Conservation (phyloP, 2,329 filamentous ascomycete species). For the Fusarium torulosum region DNA sequence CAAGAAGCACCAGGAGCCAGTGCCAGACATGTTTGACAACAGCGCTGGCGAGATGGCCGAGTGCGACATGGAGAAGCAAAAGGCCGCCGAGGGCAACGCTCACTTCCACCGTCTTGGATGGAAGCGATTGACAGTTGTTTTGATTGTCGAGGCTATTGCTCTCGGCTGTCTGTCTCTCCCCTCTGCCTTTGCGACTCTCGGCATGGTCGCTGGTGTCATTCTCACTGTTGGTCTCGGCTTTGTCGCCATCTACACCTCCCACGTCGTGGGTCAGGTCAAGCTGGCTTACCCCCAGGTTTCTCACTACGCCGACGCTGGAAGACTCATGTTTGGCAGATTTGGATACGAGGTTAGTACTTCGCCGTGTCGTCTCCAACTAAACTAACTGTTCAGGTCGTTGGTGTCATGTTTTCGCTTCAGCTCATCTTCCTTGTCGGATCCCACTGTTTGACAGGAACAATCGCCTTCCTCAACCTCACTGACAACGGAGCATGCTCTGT, state of each 20-base stretch:
- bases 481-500: slow-evolving; percentile 63
- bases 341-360: slow-evolving; percentile 63
- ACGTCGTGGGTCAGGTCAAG: slow-evolving; percentile 63
- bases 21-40: slow-evolving; percentile 47
- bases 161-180: slow-evolving; percentile 66
- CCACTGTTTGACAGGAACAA: slow-evolving; percentile 77
- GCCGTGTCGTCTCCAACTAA: not conserved
- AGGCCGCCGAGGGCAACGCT: slow-evolving; percentile 59
- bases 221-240: slow-evolving; percentile 58
- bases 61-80: slow-evolving; percentile 61
- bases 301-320: slow-evolving; percentile 76
- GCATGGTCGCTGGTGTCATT: slow-evolving; percentile 65
- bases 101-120: slow-evolving; percentile 67
- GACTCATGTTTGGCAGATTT: slow-evolving; percentile 69
- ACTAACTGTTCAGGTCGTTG: slow-evolving; percentile 59
- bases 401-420: slow-evolving; percentile 71
- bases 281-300: slow-evolving; percentile 67
- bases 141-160: slow-evolving; percentile 69
- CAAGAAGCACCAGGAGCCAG: slow-evolving; percentile 23
- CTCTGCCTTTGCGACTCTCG: slow-evolving; percentile 64
- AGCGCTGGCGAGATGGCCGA: slow-evolving; percentile 55
- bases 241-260: slow-evolving; percentile 62
- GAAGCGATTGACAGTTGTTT: slow-evolving; percentile 67
- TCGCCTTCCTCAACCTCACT: slow-evolving; percentile 75
- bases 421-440: slow-evolving; percentile 77